Base-by-base conservation (phyloP, 1,139 yeast genomes). In the Geotrichum australiense region DNA sequence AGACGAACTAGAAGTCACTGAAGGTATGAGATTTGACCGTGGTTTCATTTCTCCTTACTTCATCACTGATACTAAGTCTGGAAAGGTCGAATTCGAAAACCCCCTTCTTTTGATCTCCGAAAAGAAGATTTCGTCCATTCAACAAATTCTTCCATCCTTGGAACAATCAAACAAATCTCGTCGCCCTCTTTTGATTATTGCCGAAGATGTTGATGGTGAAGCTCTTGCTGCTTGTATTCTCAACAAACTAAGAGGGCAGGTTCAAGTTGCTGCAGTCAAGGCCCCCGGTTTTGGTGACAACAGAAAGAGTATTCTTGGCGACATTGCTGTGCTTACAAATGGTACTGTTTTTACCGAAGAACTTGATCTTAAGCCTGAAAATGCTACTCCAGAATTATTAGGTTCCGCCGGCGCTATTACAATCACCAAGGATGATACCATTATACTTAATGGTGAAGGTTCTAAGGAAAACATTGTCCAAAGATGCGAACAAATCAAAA, bases 211-310 rank as follows among this genome's bases (percentile, higher is more conserved):
- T 55, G 98, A 91, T 57, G 98, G 98, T 59, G 98, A 91, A 72
- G 98, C 98, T 45, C 77, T 91, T 52, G 98, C 98, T 58, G 98
- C 98, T 52, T 93, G 98, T 75, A 89, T 91, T 60, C 78, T 91
- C 67, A 91, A 91, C 78, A 91, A 91, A 73, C 81, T 93, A 64
- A 83, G 98, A 73, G 98, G 98, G 58, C 98, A 91, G 74, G 96
- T 91, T 52, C 95, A 87, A 69, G 98, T 93, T 50, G 86, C 94
- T 65, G 95, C 96, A 58, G 97, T 91, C 58, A 91, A 93, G 76
- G 97, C 98, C 37, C 98, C 98, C 63, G 98, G 98, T 46, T 91
- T 91, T 57, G 98, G 98, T 68, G 98, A 91, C 73, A 91, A 91
- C 83, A 84, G 97, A 73, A 93, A 91, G 79, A 87, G 87, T 76